A percentile compares a stretch with the other conserved stretches of the same genome.
These are phyloP conservation scores for Parsonsia alboflavescens DNA, from an alignment of 257 asterid species.

Conservation along the genomic window DNA sequence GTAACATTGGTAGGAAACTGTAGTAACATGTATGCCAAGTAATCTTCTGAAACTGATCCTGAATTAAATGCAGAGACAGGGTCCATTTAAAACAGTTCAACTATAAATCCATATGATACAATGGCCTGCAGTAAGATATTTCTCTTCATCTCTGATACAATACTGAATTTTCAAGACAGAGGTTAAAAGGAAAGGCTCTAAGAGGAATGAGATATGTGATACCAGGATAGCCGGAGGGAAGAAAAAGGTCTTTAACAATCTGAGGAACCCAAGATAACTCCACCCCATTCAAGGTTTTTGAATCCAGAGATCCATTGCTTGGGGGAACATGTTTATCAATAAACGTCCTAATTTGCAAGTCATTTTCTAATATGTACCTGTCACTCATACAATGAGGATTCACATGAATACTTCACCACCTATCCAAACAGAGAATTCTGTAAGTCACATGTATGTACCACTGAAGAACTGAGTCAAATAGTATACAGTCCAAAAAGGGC, in stretches of 20 bases:
- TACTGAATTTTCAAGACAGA: neutral
- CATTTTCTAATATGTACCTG: conserved; percentile 68
- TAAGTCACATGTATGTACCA: neutral
- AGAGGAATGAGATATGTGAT: neutral
- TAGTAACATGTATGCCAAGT: conserved; percentile 85
- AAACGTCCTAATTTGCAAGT: conserved; percentile 41
- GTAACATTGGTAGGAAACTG: conserved; percentile 97
- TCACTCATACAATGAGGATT: conserved; percentile 3
- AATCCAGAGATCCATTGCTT: conserved; percentile 24
- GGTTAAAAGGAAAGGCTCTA: neutral
- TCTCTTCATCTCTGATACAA: neutral
- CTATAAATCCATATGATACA: neutral
- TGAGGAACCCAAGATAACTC: conserved; percentile 68
- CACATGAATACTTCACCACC: neutral
- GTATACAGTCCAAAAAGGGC: too few relatives aligned
- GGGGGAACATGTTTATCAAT: conserved; percentile 43
- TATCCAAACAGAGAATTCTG: neutral
- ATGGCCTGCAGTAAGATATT: neutral
- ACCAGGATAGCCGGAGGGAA: conserved; percentile 96
- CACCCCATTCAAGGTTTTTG: conserved; percentile 12
- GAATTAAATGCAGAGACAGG: conserved; percentile 21
- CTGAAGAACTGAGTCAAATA: neutral
- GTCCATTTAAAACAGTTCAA: neutral
- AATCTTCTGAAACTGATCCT: conserved; percentile 93
- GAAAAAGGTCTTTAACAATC: conserved; percentile 55